Conservation (phyloP, 345 rosid genomes). For the Corymbia maculata region DNA sequence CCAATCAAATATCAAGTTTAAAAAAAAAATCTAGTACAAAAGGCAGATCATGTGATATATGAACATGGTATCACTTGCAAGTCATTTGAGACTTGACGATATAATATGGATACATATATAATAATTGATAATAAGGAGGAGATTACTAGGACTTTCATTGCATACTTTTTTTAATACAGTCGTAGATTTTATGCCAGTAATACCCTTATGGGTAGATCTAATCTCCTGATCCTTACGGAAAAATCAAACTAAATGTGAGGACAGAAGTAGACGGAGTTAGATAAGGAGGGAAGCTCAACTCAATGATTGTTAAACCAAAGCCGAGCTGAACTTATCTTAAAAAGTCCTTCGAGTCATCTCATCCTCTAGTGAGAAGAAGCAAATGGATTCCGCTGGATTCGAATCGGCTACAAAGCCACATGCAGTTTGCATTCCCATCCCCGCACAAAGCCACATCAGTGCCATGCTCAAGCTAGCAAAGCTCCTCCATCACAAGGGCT, state of each 20-base stretch:
- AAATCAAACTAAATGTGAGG: no score
- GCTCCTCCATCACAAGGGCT: conserved; percentile 7
- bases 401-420: background rate
- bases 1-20: no score
- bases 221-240: no score
- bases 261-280: background rate
- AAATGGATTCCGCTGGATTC: background rate
- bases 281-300: background rate
- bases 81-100: background rate
- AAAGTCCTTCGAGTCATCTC: background rate
- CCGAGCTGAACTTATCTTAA: background rate
- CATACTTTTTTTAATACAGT: no score
- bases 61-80: no score
- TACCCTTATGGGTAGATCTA: no score
- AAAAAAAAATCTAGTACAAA: no score
- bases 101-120: no score
- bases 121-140: no score
- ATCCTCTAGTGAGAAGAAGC: background rate
- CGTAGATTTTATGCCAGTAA: no score
- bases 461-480: conserved; percentile 7
- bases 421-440: background rate
- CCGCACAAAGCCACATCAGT: conserved; percentile 10
- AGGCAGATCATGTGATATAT: no score
- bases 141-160: no score
- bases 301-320: background rate